Evolutionary conservation across 805 yeast species (phyloP).

Genomic region (Lipomyces japonicus): DNA sequence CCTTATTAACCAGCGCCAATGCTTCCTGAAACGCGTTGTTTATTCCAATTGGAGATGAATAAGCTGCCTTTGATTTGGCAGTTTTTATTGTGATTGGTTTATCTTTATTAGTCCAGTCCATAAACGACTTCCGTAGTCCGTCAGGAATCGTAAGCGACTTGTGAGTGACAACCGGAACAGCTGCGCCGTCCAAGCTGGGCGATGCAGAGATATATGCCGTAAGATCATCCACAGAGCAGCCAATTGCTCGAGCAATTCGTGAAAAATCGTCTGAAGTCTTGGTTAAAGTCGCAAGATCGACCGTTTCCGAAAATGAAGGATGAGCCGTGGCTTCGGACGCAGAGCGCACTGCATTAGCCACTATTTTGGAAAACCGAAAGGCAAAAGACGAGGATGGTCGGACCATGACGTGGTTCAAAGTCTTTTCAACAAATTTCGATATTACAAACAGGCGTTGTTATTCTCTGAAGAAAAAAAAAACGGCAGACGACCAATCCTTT

Average conservation of each 20-base stretch:
- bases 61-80: conserved; percentile 34
- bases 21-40: conserved; percentile 66
- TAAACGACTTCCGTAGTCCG: conserved; percentile 11
- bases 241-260: conserved; percentile 19
- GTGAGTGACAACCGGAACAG: conserved; percentile 7
- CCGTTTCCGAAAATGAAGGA: not conserved
- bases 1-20: conserved; percentile 49
- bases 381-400: not conserved
- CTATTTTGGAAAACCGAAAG: not conserved
- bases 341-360: not conserved
- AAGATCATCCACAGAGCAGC: conserved; percentile 20
- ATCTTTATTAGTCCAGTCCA: conserved; percentile 12
- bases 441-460: no score
- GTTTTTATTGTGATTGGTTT: conserved; percentile 16
- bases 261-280: not conserved
- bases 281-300: not conserved
- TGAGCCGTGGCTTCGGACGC: not conserved
- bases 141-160: conserved; percentile 12
- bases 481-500: no score
- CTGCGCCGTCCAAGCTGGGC: conserved; percentile 6
- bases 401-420: no score
- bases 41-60: conserved; percentile 59
- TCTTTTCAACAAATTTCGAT: no score
- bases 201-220: conserved; percentile 5
- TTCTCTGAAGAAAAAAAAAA: no score